phyloP scores from a whole-genome alignment of 768 basidiomycete genomes.

The Boletus huronensis region DNA sequence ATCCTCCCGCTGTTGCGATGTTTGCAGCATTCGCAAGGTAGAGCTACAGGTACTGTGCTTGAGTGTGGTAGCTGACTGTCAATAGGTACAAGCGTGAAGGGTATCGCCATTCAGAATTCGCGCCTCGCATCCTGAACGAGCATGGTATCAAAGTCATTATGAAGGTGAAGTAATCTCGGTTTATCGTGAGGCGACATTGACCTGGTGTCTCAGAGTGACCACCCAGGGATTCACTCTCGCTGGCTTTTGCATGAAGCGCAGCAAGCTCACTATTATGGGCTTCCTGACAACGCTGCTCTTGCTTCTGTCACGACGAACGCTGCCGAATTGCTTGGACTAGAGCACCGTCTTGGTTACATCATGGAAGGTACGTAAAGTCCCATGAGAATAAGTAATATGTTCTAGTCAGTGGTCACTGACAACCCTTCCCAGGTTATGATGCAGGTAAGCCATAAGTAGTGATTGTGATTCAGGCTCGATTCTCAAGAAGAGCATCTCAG shows the following conservation, averaged over 20 bases:
- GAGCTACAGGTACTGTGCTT: neutral
- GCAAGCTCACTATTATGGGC: slow-evolving; percentile 77
- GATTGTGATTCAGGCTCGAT: neutral
- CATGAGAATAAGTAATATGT: neutral
- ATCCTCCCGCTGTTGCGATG: slow-evolving; percentile 64
- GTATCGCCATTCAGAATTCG: slow-evolving; percentile 56
- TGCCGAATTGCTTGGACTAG: slow-evolving; percentile 71
- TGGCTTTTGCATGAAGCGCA: slow-evolving; percentile 82
- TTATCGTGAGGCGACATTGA: neutral
- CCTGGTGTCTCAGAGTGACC: slow-evolving; percentile 51
- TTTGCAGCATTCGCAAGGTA: slow-evolving; percentile 58
- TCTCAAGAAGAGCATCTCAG: slow-evolving; percentile 23
- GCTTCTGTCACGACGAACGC: slow-evolving; percentile 71
- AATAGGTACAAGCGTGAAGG: slow-evolving; percentile 54
- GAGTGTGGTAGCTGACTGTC: neutral
- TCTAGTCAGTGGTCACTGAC: slow-evolving; percentile 1
- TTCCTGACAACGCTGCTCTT: slow-evolving; percentile 66
- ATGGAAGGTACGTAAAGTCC: slow-evolving; percentile 43
- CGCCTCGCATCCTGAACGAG: slow-evolving; percentile 50
- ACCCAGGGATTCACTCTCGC: slow-evolving; percentile 63
- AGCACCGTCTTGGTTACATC: slow-evolving; percentile 77
- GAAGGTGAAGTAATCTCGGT: slow-evolving; percentile 37
- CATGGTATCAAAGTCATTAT: slow-evolving; percentile 47
- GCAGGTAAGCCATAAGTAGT: slow-evolving; percentile 37
- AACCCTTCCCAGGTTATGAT: slow-evolving; percentile 52